phyloP scores from a whole-genome alignment of 2,329 filamentous ascomycete genomes.

The Exophiala oligosperma region DNA sequence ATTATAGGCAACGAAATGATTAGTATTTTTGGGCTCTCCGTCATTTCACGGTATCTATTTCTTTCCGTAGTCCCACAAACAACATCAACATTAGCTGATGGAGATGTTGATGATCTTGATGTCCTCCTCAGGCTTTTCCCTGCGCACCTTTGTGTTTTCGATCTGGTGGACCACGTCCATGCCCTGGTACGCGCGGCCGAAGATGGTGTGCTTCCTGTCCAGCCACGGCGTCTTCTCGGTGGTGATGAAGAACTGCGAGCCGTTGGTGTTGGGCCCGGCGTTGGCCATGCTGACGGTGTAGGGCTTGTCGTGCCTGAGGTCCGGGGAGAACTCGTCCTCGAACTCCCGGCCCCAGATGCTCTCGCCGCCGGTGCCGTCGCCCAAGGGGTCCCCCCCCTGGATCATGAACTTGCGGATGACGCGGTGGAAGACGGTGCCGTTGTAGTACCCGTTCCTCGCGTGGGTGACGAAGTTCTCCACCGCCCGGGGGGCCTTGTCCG shows the following conservation, averaged over 20 bases:
- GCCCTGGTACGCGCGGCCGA: slow-evolving; percentile 85
- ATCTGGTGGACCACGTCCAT: slow-evolving; percentile 95
- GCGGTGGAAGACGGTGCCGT: slow-evolving; percentile 95
- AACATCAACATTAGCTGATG: slow-evolving; percentile 23
- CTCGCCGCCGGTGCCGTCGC: slow-evolving; percentile 86
- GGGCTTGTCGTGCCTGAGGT: slow-evolving; percentile 87
- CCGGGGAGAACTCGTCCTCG: slow-evolving; percentile 89
- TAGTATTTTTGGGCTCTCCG: no score
- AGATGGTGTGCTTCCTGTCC: slow-evolving; percentile 94
- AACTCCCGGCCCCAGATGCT: slow-evolving; percentile 93
- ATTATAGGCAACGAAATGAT: no score
- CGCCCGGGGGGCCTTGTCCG: slow-evolving; percentile 86
- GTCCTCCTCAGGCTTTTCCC: slow-evolving; percentile 94
- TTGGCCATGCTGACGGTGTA: slow-evolving; percentile 99
- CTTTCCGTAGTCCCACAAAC: no score
- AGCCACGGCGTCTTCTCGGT: slow-evolving; percentile 97
- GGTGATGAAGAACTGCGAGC: slow-evolving; percentile 89
- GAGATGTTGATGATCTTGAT: slow-evolving; percentile 93
- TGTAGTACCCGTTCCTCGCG: slow-evolving; percentile 87
- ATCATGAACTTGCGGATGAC: slow-evolving; percentile 99
- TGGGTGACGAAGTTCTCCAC: slow-evolving; percentile 98
- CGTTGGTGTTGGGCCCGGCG: slow-evolving; percentile 91
- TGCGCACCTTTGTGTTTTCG: slow-evolving; percentile 81
- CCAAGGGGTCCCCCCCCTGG: slow-evolving; percentile 79
- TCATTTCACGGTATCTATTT: no score